A percentile compares a stretch with the other conserved stretches of the same genome.
Evolutionary conservation across 768 basidiomycete species (phyloP).

Genomic region (Tricholoma saponaceum): DNA sequence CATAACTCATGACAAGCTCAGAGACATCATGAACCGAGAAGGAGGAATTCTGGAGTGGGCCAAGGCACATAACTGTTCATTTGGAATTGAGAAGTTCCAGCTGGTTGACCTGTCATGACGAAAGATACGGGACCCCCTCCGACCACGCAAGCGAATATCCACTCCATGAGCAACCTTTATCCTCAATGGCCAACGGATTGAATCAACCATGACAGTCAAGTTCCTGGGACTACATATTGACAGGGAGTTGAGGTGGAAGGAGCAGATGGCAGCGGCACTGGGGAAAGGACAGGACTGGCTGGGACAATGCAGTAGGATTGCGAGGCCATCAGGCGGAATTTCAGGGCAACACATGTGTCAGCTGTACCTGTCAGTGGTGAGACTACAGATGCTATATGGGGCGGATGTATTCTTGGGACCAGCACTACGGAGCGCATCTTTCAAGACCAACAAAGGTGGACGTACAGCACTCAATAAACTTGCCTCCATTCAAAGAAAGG

Average conservation of each 20-base stretch:
- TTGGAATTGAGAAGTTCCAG: constrained; percentile 18
- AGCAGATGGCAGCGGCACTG: background rate
- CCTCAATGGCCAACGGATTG: background rate
- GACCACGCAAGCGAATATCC: background rate
- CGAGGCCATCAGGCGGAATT: background rate
- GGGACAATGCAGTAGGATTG: background rate
- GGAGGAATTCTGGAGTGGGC: too few species aligned
- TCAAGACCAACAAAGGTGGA: background rate
- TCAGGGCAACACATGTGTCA: background rate
- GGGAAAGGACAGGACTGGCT: background rate
- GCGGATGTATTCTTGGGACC: background rate
- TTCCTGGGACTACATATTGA: background rate
- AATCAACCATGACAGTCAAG: background rate
- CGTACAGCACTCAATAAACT: background rate
- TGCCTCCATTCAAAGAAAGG: background rate
- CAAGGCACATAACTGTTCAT: constrained; percentile 22
- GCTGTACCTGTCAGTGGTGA: background rate
- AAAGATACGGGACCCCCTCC: background rate
- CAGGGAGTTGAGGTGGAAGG: background rate
- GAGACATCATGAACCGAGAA: background rate
- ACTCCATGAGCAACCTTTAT: background rate
- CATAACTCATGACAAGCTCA: background rate
- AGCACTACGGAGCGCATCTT: too few species aligned
- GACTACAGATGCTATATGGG: background rate
- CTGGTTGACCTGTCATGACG: constrained; percentile 1